Base-by-base conservation (phyloP, 345 rosid species). In the Bruguiera gymnorhiza region DNA sequence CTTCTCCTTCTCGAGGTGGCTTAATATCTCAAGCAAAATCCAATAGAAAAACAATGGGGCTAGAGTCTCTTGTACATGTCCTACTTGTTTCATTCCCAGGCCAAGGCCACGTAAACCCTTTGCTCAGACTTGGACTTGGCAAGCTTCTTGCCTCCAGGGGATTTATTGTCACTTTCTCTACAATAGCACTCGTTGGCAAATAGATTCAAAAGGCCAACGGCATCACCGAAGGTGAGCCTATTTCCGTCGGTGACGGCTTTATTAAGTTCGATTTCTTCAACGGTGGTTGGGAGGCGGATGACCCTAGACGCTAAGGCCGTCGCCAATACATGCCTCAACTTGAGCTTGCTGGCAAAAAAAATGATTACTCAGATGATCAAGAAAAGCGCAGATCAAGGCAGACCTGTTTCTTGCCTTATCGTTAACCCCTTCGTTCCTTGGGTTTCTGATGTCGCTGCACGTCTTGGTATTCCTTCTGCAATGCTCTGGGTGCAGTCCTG, bases 401-500 rank as follows among this genome's bases (percentile, higher is more conserved):
- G 88, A 31, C 93, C 95, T 0, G 85, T 92, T 43, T 81, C 95
- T 16, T 90, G 98, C 83, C 72, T 90, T 5, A 86, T 92, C 69
- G 87, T 82, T 74, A 93, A 90, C 77, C 93, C 97, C n/a, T 90
- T 93, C 69, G 82, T 88, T 16, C 87, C 97, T 10, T 27, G 29
- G 29, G 29, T 27, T 27, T 27, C 29, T 27, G 29, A 27, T 27
- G 29, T 27, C 29, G 29, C 93, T 0, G 87, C 78, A 46, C 71
- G 74, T 60, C 83, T 93, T 2, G 86, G 86, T 54, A 71, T 93
- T 67, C 96, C 98, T 23, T 89, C 88, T n/a, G 97, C 97, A 4
- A 72, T 90, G 78, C 92, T 90, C 6, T 93, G 97, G 98, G 90
- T 90, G 21, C 97, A 93, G 37, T 90, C 98, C 7, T 89, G 91